Conservation (phyloP, 305 asterid genomes). For the Fraxinus ornus region DNA sequence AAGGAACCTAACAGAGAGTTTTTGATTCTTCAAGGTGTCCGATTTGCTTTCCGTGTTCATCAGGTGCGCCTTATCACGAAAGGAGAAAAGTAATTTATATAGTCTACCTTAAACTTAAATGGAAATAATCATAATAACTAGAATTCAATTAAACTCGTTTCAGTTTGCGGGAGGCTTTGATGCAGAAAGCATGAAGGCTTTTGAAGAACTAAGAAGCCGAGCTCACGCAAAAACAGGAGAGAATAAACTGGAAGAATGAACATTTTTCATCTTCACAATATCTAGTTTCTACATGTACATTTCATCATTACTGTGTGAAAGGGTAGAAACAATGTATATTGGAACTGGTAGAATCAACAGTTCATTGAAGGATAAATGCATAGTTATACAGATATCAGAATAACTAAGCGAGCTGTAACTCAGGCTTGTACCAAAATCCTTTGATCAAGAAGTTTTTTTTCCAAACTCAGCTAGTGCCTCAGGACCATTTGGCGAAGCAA, state of each 20-base stretch:
- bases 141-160: conserved; percentile 8
- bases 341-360: conserved; percentile 29
- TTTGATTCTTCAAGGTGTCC: conserved; percentile 89
- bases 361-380: conserved; percentile 20
- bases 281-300: conserved; percentile 40
- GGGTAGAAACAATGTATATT: conserved; percentile 32
- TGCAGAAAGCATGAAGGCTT: conserved; percentile 98
- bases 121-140: neutral
- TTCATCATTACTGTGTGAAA: conserved; percentile 32
- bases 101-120: neutral
- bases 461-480: conserved; percentile 23
- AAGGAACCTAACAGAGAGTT: conserved; percentile 97
- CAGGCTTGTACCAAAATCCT: neutral
- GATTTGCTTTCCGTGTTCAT: conserved; percentile 97
- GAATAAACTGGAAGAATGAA: conserved; percentile 44
- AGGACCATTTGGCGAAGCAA: conserved; percentile 33
- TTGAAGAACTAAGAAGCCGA: conserved; percentile 90
- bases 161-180: conserved; percentile 99
- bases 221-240: conserved; percentile 53
- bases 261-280: neutral
- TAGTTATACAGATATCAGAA: conserved; percentile 17
- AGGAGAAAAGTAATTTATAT: neutral
- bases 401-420: neutral
- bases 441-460: conserved; percentile 7
- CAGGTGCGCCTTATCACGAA: conserved; percentile 48